phyloP scores from a whole-genome alignment of 116 monocot genomes.

The Posidonia oceanica region DNA sequence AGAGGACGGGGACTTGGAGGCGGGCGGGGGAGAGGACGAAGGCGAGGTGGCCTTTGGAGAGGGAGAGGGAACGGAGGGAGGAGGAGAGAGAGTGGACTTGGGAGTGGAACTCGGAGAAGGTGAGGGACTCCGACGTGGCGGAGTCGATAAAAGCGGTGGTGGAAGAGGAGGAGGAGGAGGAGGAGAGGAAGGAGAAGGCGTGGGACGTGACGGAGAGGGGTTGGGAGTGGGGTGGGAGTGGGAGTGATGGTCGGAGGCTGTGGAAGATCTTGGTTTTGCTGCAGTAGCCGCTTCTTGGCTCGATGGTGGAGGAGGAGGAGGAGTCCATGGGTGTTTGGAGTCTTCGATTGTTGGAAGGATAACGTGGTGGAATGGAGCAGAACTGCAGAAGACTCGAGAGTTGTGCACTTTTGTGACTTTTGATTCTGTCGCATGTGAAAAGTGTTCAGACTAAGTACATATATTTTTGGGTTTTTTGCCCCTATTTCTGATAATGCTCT shows the following conservation, averaged over 20 bases:
- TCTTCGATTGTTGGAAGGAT: not conserved
- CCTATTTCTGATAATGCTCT: no score
- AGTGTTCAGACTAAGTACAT: no score
- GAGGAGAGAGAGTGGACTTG: conserved; percentile 16
- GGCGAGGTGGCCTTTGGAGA: conserved; percentile 18
- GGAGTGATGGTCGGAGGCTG: no score
- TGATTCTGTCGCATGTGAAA: no score
- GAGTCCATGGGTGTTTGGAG: not conserved
- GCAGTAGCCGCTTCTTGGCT: no score
- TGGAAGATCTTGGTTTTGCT: no score
- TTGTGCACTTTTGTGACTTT: no score
- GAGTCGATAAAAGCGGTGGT: conserved; percentile 14
- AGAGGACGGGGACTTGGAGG: conserved; percentile 57
- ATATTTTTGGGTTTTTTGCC: no score
- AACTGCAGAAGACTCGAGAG: no score
- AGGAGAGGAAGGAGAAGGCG: conserved; percentile 8
- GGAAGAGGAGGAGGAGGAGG: not conserved
- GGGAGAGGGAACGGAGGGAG: conserved; percentile 9
- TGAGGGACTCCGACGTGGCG: conserved; percentile 6
- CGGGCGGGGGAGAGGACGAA: conserved; percentile 52
- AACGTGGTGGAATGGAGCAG: not conserved
- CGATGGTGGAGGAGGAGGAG: conserved; percentile 12
- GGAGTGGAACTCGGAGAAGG: conserved; percentile 11
- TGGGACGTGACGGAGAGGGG: no score
- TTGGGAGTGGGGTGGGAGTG: no score